Conservation (phyloP, 805 yeast species). For the Kluyveromyces lactis region DNA sequence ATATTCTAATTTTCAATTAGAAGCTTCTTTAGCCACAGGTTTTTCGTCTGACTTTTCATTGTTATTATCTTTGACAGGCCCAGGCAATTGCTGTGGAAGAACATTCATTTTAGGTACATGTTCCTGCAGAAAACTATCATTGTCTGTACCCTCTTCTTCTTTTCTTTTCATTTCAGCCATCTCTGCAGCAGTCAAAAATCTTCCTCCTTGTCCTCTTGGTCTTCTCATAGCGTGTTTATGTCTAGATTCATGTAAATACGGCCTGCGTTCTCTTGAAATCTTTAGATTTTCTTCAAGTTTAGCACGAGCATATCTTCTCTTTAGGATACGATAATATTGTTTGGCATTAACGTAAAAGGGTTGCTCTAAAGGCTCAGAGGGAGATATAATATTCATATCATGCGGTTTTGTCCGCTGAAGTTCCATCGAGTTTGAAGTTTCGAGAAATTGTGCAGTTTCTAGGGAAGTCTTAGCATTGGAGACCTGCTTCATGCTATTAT, state of each 20-base stretch:
- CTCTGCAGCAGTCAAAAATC: constrained; percentile 90
- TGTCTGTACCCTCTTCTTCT: constrained; percentile 8
- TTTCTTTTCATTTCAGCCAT: constrained; percentile 47
- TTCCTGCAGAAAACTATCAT: neutral
- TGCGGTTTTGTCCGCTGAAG: constrained; percentile 3
- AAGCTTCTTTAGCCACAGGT: neutral
- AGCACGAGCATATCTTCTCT: constrained; percentile 90
- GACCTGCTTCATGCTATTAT: neutral
- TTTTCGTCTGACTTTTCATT: neutral
- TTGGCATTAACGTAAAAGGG: constrained; percentile 97
- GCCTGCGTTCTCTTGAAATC: constrained; percentile 83
- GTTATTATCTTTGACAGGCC: neutral
- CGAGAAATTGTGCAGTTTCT: neutral
- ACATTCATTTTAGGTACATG: neutral
- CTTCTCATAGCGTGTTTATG: constrained; percentile 99
- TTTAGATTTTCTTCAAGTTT: constrained; percentile 82
- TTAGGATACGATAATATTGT: constrained; percentile 90
- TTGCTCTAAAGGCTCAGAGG: constrained; percentile 48
- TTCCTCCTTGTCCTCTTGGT: constrained; percentile 98
- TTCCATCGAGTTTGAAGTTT: neutral
- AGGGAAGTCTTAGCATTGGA: neutral
- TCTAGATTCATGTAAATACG: constrained; percentile 91
- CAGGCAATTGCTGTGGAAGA: constrained; percentile 4
- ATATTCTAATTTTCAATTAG: neutral
- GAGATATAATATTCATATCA: neutral